Base-by-base conservation (phyloP, 2,329 filamentous ascomycete species). In the Xylariaceae sp. region DNA sequence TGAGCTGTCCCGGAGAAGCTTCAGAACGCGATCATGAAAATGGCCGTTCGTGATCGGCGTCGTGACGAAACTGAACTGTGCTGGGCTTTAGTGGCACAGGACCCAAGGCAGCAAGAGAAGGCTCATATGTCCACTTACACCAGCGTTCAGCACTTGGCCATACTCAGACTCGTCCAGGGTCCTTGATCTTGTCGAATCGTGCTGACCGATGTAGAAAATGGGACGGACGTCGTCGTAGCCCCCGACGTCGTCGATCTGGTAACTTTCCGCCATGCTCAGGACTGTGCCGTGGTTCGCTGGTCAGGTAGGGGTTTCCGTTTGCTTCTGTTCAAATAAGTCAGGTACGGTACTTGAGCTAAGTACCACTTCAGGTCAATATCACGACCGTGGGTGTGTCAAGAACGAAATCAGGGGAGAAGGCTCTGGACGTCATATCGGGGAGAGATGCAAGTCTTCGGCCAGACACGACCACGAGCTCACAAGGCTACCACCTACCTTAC, bases 61-160 rank as follows among this genome's bases (percentile, higher is more conserved):
- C 4, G 84, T 89, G 43, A 84, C 71, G 65, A 88, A 85, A 53
- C 80, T 76, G 64, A 90, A 86, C 83, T 89, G 46, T 13, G 29
- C 22, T n/a, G 15, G 14, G 17, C 9, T 9, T 46, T 35, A 42
- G 33, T 35, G 38, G 29, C 19, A 21, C 21, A 4, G 15, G 11
- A 19, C 10, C 13, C 10, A n/a, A 18, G 3, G 7, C 15, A 5
- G 17, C 9, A n/a, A 6, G 5, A 22, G 14, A 3, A 19, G n/a
- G 21, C 14, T 15, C 9, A 28, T 10, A 28, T 28, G 9, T 17
- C 10, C 24, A 65, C 77, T 65, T 70, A 83, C 80, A 61, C 79
- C 79, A 42, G 72, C 64, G 50, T 82, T 80, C 43, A 86, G 69
- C 9, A 85, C 70, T 50, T 82, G 70, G 33, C 71, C 69, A 48